Percentiles rank a stretch among this genome's conserved stretches.
phyloP scores from a whole-genome alignment of 2,329 filamentous ascomycete species.

The Zasmidium citrigriseum region DNA sequence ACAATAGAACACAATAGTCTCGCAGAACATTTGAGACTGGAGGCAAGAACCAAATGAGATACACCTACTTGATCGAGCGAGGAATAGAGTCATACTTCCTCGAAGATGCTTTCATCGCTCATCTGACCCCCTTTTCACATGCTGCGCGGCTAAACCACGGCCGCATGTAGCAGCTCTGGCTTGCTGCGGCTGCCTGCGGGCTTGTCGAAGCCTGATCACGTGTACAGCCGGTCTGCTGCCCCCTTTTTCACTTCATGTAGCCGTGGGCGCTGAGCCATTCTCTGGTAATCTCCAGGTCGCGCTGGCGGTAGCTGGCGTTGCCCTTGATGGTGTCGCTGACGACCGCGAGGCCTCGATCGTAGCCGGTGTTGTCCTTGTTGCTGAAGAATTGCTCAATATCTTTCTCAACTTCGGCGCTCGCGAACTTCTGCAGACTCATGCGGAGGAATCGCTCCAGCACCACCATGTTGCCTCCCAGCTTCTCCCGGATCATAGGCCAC shows the following conservation, averaged over 20 bases:
- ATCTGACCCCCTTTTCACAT: not conserved
- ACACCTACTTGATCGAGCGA: not conserved
- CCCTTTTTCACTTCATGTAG: slow-evolving; percentile 45
- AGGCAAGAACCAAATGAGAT: not conserved
- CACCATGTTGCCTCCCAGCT: slow-evolving; percentile 78
- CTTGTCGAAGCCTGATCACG: not conserved
- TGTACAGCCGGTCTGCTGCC: not conserved
- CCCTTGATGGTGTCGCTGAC: slow-evolving; percentile 83
- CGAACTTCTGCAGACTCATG: slow-evolving; percentile 75
- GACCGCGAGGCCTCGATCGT: slow-evolving; percentile 82
- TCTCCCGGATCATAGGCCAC: slow-evolving; percentile 72
- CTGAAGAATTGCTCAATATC: slow-evolving; percentile 86
- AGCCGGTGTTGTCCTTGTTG: slow-evolving; percentile 80
- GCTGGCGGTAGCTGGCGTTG: slow-evolving; percentile 76
- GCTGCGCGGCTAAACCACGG: not conserved
- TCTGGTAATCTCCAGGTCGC: slow-evolving; percentile 71
- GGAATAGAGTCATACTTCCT: not conserved
- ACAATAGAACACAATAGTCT: not conserved
- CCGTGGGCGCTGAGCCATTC: slow-evolving; percentile 73
- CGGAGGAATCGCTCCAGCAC: slow-evolving; percentile 87
- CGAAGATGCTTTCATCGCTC: not conserved
- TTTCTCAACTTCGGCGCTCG: slow-evolving; percentile 65
- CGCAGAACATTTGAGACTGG: not conserved
- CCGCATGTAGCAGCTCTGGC: not conserved
- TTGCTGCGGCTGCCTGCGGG: not conserved